These are phyloP conservation scores for Pythium aquatile DNA, from an alignment of 352 stramenopile species.

Conservation along the genomic window DNA sequence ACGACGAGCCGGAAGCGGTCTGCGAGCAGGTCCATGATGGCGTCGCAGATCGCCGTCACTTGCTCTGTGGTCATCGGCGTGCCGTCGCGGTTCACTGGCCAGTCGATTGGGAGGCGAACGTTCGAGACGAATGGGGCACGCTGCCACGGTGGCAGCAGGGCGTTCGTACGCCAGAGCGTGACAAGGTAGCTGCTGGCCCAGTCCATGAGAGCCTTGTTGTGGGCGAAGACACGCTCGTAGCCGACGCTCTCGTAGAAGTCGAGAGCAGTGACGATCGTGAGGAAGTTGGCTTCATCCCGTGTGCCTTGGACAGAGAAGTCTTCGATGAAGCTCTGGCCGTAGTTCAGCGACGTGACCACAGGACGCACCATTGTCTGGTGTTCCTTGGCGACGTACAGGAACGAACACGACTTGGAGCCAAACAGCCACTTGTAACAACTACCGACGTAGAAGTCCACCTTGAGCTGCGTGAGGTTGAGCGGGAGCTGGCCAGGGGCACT, in stretches of 20 bases:
- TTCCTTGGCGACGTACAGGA: slow-evolving; percentile 81
- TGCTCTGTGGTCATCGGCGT: slow-evolving; percentile 58
- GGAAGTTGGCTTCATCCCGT: slow-evolving; percentile 79
- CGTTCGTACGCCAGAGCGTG: slow-evolving; percentile 69
- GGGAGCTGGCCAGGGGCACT: slow-evolving; percentile 72
- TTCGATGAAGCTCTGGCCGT: slow-evolving; percentile 79
- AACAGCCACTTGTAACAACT: slow-evolving; percentile 87
- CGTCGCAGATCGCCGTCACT: slow-evolving; percentile 60
- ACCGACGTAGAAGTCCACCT: slow-evolving; percentile 83
- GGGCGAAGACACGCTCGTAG: slow-evolving; percentile 64
- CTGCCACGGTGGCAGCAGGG: slow-evolving; percentile 73
- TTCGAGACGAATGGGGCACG: slow-evolving; percentile 80
- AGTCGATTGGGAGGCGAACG: slow-evolving; percentile 70
- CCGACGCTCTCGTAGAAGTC: slow-evolving; percentile 86
- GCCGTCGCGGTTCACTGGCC: slow-evolving; percentile 45
- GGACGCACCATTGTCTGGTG: slow-evolving; percentile 72
- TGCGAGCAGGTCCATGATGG: slow-evolving; percentile 78
- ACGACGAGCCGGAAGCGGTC: slow-evolving; percentile 75
- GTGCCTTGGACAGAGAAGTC: slow-evolving; percentile 85
- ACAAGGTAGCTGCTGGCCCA: slow-evolving; percentile 77
- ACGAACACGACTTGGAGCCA: slow-evolving; percentile 82
- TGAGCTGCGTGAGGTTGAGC: slow-evolving; percentile 63
- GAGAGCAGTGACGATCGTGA: slow-evolving; percentile 76
- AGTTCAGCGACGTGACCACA: slow-evolving; percentile 79
- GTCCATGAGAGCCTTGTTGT: slow-evolving; percentile 85